Evolutionary conservation across 163 green algal species (phyloP), one percentile per base, ranked within the genome.

Genomic region (Volvox carteri): DNA sequence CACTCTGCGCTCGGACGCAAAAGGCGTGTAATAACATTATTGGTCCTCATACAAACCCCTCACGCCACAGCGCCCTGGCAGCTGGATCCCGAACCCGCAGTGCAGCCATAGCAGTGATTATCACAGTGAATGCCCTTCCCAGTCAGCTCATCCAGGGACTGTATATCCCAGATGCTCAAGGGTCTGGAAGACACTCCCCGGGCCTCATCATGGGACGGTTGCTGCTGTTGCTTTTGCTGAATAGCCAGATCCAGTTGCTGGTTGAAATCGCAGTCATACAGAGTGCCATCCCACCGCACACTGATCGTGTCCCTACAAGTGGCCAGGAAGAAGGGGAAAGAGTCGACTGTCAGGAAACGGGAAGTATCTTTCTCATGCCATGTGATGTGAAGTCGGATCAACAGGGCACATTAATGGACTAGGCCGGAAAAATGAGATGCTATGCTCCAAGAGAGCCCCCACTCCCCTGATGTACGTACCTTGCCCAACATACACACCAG

Each of bases 201-300:
- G 58, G 78, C 78, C n/a, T n/a, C n/a, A n/a, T n/a, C n/a, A n/a
- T n/a, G n/a, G n/a, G n/a, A n/a, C n/a, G n/a, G n/a, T n/a, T n/a
- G n/a, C n/a, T n/a, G n/a, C n/a, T n/a, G n/a, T n/a, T n/a, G n/a
- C n/a, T n/a, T n/a, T n/a, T 75, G 48, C 14, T 46, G 42, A 54
- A 98, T 88, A n/a, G 91, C 92, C 76, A 99, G 93, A 42, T 96
- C 96, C 44, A 99, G 93, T 94, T 99, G 98, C 95, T 99, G 98
- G 93, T 99, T 99, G 93, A 99, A 99, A 85, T 99, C 98, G 91
- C 98, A 99, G 93, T 99, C 98, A 78, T 96, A 99, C 28, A 98
- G 8, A 86, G 87, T 48, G 52, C 98, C 98, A 85, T 99, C 97
- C 95, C 96, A 99, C 9, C 94, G 87, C 5, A 99, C 95, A 67